Conservation (phyloP, 164 flowering plant species). For the Warburgia ugandensis region DNA sequence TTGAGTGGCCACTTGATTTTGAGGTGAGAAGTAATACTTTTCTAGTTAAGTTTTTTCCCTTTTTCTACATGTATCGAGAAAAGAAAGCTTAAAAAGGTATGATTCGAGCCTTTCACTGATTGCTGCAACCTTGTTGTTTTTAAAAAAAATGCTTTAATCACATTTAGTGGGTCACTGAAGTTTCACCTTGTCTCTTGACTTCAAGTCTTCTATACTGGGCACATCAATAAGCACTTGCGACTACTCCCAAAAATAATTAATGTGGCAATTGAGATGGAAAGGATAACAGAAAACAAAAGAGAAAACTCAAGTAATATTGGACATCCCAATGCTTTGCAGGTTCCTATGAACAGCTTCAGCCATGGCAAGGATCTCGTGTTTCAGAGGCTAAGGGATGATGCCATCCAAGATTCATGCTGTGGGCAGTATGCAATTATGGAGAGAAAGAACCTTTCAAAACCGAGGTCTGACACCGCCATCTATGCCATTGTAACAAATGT, state of each 20-base stretch:
- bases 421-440: conserved; percentile 54
- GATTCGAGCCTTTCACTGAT: too few species aligned
- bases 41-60: not conserved
- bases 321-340: conserved; percentile 27
- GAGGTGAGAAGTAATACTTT: conserved; percentile 41
- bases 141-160: too few species aligned
- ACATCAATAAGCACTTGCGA: not conserved
- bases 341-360: conserved; percentile 21
- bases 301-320: not conserved
- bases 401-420: conserved; percentile 39
- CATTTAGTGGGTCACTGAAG: too few species aligned
- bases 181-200: not conserved
- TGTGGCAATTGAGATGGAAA: not conserved
- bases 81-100: not conserved
- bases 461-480: conserved; percentile 39
- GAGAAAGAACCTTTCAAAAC: conserved; percentile 25
- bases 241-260: not conserved
- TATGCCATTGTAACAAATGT: conserved; percentile 69
- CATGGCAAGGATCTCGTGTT: conserved; percentile 38
- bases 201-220: not conserved
- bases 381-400: conserved; percentile 42
- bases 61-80: not conserved
- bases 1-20: conserved; percentile 62
- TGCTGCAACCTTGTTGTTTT: not conserved
- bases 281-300: not conserved